Conservation (phyloP, 768 basidiomycete genomes). For the Lactarius indigo region DNA sequence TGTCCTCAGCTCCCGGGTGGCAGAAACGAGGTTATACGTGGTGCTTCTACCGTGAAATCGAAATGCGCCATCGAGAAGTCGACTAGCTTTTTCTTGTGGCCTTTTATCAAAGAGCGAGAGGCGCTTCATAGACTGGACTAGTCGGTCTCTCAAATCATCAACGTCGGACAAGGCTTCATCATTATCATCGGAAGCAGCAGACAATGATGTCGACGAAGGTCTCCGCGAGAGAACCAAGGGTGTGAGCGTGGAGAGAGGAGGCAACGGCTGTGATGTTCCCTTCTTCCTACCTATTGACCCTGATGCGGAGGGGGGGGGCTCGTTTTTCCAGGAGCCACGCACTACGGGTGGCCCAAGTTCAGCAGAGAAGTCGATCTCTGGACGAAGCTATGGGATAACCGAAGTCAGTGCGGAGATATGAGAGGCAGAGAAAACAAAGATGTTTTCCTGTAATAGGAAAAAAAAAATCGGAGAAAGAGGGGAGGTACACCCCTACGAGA, state of each 20-base stretch:
- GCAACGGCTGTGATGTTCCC: neutral
- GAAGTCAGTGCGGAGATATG: neutral
- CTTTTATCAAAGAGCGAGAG: slow-evolving; percentile 17
- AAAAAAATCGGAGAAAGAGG: neutral
- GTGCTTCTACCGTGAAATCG: slow-evolving; percentile 25
- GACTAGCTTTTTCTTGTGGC: slow-evolving; percentile 19
- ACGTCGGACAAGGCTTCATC: neutral
- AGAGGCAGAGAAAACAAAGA: slow-evolving; percentile 9
- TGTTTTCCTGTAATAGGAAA: no score
- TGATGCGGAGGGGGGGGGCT: slow-evolving; percentile 23
- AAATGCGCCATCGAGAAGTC: slow-evolving; percentile 15
- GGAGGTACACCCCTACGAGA: neutral
- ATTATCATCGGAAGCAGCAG: neutral
- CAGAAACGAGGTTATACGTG: slow-evolving; percentile 12
- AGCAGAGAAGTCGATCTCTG: slow-evolving; percentile 55
- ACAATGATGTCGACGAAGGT: slow-evolving; percentile 2
- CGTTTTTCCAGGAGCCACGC: slow-evolving; percentile 60
- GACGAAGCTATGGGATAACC: slow-evolving; percentile 48
- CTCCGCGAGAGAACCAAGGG: slow-evolving; percentile 9
- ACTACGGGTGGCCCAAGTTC: slow-evolving; percentile 60
- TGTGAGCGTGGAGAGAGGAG: slow-evolving; percentile 9
- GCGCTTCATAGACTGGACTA: slow-evolving; percentile 18
- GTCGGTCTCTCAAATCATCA: neutral
- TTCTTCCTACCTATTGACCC: slow-evolving; percentile 8
- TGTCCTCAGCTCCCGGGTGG: slow-evolving; percentile 10